Evolutionary conservation across 2,329 filamentous ascomycete species (phyloP).

Genomic region (Alternaria arbusti): DNA sequence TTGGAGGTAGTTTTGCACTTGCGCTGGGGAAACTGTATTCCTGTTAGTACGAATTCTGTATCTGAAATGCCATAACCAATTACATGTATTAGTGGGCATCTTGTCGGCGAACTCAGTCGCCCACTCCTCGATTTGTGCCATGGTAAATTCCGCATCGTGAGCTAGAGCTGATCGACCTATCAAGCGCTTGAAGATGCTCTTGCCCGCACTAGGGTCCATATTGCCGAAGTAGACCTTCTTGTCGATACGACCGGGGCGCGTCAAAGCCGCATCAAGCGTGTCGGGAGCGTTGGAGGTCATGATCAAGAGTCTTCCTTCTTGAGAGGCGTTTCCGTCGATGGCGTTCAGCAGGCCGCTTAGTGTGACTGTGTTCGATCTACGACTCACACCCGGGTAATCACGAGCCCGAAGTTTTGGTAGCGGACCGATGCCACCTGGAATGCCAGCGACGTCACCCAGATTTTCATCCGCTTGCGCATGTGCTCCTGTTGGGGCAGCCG

Average conservation of each 20-base stretch:
- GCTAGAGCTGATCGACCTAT: slow-evolving; percentile 34
- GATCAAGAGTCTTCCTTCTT: slow-evolving; percentile 78
- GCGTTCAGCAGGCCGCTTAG: slow-evolving; percentile 76
- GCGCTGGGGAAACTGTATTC: slow-evolving; percentile 32
- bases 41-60: not conserved
- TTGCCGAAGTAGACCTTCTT: slow-evolving; percentile 75
- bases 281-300: slow-evolving; percentile 84
- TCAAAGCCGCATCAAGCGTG: slow-evolving; percentile 73
- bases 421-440: not conserved
- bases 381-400: not conserved
- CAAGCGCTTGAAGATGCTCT: slow-evolving; percentile 40
- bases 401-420: not conserved
- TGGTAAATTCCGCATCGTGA: slow-evolving; percentile 21
- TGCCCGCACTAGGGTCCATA: slow-evolving; percentile 25
- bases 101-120: slow-evolving; percentile 34
- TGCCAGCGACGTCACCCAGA: not conserved
- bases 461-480: not conserved
- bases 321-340: slow-evolving; percentile 80
- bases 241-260: slow-evolving; percentile 75
- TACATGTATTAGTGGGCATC: slow-evolving; percentile 30
- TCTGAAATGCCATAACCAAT: not conserved
- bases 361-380: slow-evolving; percentile 52
- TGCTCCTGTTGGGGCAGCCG: not conserved
- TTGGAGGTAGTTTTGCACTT: slow-evolving; percentile 42
- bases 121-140: slow-evolving; percentile 28